Evolutionary conservation across 2,329 filamentous ascomycete genomes (phyloP), one percentile per base, ranked within the genome.

Genomic region (Fusarium coicis): DNA sequence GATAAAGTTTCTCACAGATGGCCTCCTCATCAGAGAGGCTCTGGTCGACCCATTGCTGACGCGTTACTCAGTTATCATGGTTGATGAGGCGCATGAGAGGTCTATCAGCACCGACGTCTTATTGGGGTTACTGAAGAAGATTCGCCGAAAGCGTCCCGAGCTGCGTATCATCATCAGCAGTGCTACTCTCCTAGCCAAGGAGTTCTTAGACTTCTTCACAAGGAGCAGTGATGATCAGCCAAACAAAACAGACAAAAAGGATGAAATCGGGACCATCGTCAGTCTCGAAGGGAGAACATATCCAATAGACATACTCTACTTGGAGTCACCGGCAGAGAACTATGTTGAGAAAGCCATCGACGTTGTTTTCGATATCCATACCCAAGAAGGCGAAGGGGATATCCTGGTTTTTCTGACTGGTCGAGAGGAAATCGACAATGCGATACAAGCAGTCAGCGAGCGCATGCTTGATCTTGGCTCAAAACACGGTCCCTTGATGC

Each of bases 1-100:
- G 58, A 96, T 99, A 84, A 98, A 99, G 80, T 98, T 98, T 79
- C 84, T 98, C 72, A 99, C 96, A 1, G 96, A 99, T 83, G 96
- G 96, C 1, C 86, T 99, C 54, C 87, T 99, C 37, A 90, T 99
- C 59, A 88, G 96, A 77, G 96, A 99, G 83, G 96, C 96, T 34
- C 87, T 99, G 9, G 93, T 98, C 7, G 96, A 99, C 81, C 96
- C 96, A 18, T 84, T 98, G 7, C 84, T 99, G 40, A 96, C 93
- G 26, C 89, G 94, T 16, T 99, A 99, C 80, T 97, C 95, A 0
- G 93, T 97, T 49, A 94, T 99, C 76, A 98, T 99, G 94, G 93
- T 99, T 12, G 96, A 99, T 79, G 96, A 98, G 83, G 96, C 96
- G 11, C 96, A 99, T 80, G 96, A 98, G 82, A 88, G 96, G 60